These are phyloP conservation scores for Candida odintsovae DNA, from an alignment of 805 yeast genomes.

Conservation along the genomic window DNA sequence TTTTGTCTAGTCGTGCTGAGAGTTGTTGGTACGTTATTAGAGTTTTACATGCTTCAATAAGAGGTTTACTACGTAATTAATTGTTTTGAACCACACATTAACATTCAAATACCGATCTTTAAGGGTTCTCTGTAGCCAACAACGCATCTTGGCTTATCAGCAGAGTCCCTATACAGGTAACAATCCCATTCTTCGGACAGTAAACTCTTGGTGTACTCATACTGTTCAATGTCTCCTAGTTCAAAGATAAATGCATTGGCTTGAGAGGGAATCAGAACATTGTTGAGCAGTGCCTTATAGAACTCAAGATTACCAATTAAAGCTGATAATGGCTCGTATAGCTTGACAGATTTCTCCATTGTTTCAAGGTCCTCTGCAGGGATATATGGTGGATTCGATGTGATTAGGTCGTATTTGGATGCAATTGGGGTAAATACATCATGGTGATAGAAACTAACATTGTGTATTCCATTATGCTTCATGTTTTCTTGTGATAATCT, in stretches of 20 bases:
- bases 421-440: slow-evolving; percentile 8
- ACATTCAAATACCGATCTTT: slow-evolving; percentile 9
- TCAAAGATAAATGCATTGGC: slow-evolving; percentile 70
- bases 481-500: slow-evolving; percentile 43
- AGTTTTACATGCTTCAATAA: too few relatives aligned
- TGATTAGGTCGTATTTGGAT: slow-evolving; percentile 42
- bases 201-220: slow-evolving; percentile 29
- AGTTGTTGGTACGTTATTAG: too few relatives aligned
- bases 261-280: slow-evolving; percentile 33
- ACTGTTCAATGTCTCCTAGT: slow-evolving; percentile 61
- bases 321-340: slow-evolving; percentile 74
- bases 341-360: slow-evolving; percentile 58
- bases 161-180: slow-evolving; percentile 45
- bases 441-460: slow-evolving; percentile 6
- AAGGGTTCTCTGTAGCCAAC: slow-evolving; percentile 47
- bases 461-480: slow-evolving; percentile 1
- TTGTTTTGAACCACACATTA: too few relatives aligned
- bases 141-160: slow-evolving; percentile 51
- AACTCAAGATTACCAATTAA: slow-evolving; percentile 75
- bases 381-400: slow-evolving; percentile 93
- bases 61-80: too few relatives aligned
- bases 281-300: slow-evolving; percentile 48
- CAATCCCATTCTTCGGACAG: slow-evolving; percentile 38
- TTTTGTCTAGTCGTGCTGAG: too few relatives aligned
- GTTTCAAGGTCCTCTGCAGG: slow-evolving; percentile 38